phyloP scores from a whole-genome alignment of 805 yeast genomes.

The Starmerella stellata region DNA sequence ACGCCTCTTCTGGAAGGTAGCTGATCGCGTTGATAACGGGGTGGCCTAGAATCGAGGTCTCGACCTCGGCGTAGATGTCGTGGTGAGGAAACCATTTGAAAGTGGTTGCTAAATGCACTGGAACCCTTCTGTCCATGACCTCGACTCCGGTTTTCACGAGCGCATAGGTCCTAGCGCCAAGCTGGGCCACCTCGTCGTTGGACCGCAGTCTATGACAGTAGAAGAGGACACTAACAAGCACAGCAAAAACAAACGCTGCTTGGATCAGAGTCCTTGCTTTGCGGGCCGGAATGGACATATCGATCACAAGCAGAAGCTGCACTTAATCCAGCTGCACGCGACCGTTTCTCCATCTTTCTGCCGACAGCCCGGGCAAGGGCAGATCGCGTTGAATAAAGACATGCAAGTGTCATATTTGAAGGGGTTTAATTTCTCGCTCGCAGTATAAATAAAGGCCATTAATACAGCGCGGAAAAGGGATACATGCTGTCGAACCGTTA shows the following conservation, averaged over 20 bases:
- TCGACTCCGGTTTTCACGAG: constrained; percentile 25
- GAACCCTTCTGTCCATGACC: constrained; percentile 23
- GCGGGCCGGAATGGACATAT: too few relatives aligned
- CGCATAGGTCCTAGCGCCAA: constrained; percentile 16
- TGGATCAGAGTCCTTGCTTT: too few relatives aligned
- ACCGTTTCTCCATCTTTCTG: too few relatives aligned
- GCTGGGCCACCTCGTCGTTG: not conserved
- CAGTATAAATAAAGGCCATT: too few relatives aligned
- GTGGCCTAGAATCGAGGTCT: constrained; percentile 20
- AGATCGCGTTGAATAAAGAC: too few relatives aligned
- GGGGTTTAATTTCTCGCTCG: too few relatives aligned
- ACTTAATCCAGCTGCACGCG: too few relatives aligned
- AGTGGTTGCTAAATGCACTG: constrained; percentile 23
- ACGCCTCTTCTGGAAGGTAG: constrained; percentile 13
- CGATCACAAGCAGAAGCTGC: too few relatives aligned
- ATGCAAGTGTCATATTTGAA: too few relatives aligned
- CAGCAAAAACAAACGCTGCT: not conserved
- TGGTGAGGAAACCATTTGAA: constrained; percentile 21
- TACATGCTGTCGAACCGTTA: too few relatives aligned
- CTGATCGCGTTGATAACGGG: constrained; percentile 22
- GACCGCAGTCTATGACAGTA: not conserved
- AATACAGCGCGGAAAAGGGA: too few relatives aligned
- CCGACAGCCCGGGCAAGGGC: too few relatives aligned
- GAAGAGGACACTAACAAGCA: not conserved
- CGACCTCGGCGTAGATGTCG: constrained; percentile 23